Percentiles rank a stretch among this genome's conserved stretches.
phyloP scores from a whole-genome alignment of 768 basidiomycete genomes.

The Myochromella boudieri region DNA sequence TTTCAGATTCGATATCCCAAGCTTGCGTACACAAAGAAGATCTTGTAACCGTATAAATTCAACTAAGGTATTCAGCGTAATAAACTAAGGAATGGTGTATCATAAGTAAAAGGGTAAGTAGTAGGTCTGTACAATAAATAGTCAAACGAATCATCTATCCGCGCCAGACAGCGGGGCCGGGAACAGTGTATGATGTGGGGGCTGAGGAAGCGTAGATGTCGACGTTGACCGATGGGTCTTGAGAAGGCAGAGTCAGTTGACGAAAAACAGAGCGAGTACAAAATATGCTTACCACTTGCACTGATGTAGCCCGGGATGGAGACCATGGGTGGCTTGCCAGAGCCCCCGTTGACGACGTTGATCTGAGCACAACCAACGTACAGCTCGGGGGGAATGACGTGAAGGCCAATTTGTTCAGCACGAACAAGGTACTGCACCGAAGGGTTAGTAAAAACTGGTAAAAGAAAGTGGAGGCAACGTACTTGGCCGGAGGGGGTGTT shows the following conservation, averaged over 20 bases:
- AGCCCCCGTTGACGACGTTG: slow-evolving; percentile 37
- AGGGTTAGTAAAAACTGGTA: background rate
- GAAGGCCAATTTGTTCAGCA: slow-evolving; percentile 42
- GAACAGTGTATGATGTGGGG: slow-evolving; percentile 29
- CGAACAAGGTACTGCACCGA: slow-evolving; percentile 37
- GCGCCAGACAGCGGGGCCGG: slow-evolving; percentile 18
- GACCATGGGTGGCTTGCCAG: slow-evolving; percentile 39
- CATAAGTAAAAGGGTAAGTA: no score
- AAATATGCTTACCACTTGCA: slow-evolving; percentile 22
- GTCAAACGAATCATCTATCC: no score
- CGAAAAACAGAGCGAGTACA: no score
- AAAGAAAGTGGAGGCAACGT: slow-evolving; percentile 4
- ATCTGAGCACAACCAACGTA: slow-evolving; percentile 46
- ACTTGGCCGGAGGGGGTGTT: slow-evolving; percentile 36
- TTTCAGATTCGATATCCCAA: no score
- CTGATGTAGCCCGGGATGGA: slow-evolving; percentile 42
- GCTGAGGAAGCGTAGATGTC: slow-evolving; percentile 41
- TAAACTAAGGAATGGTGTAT: no score
- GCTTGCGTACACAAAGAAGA: no score
- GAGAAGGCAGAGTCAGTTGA: no score
- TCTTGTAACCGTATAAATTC: no score
- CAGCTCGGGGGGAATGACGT: slow-evolving; percentile 39
- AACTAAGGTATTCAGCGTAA: no score
- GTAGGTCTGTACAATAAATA: no score
- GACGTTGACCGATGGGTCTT: slow-evolving; percentile 39